phyloP scores from a whole-genome alignment of 202 grass and related monocot species.

The Zoysia matrella region DNA sequence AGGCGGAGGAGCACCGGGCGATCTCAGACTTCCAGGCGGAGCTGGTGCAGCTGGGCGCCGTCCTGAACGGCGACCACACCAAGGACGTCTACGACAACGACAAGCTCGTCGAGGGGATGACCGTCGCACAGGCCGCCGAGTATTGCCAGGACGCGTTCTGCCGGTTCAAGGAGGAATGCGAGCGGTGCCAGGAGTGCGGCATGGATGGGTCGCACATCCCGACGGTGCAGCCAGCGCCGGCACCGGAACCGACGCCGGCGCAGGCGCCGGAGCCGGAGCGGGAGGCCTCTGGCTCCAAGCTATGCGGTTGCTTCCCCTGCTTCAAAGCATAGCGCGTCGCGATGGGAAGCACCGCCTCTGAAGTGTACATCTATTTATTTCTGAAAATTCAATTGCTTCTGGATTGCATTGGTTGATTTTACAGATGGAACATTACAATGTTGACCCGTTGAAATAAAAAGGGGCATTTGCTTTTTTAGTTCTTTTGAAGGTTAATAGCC shows the following conservation, averaged over 20 bases:
- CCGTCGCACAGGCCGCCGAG: constrained; percentile 59
- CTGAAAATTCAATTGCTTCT: too few species aligned
- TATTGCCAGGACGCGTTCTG: constrained; percentile 51
- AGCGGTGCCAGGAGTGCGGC: constrained; percentile 49
- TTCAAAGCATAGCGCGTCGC: not conserved
- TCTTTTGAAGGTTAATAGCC: too few species aligned
- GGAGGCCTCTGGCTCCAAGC: not conserved
- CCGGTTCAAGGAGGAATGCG: constrained; percentile 57
- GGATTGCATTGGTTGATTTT: too few species aligned
- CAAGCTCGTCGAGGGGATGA: constrained; percentile 55
- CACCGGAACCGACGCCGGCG: not conserved
- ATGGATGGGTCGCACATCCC: constrained; percentile 53
- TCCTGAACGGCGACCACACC: constrained; percentile 62
- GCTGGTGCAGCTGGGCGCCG: constrained; percentile 67
- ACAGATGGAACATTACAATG: too few species aligned
- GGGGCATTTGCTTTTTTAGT: too few species aligned
- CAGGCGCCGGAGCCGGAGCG: too few species aligned
- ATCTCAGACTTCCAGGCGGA: constrained; percentile 72
- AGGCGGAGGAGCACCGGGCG: constrained; percentile 43
- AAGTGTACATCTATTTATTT: too few species aligned
- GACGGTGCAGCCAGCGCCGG: not conserved
- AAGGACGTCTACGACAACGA: constrained; percentile 41
- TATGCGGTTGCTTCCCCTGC: not conserved
- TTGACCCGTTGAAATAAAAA: too few species aligned
- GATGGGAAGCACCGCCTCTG: too few species aligned